phyloP scores from a whole-genome alignment of 2,329 filamentous ascomycete genomes.

The Sporothrix pseudoabietina region DNA sequence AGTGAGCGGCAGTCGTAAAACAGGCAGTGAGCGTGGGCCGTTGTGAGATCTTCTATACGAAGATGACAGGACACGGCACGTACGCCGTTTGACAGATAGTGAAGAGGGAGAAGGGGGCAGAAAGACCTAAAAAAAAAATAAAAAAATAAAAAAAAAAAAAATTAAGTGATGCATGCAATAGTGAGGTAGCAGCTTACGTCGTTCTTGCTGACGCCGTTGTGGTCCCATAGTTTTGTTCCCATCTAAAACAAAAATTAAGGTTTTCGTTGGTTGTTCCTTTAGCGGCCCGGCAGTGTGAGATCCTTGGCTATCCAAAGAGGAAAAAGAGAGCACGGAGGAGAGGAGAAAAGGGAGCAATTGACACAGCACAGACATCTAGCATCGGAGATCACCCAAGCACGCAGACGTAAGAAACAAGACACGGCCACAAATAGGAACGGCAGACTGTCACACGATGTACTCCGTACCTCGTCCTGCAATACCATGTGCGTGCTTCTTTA shows the following conservation, averaged over 20 bases:
- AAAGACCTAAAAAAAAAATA: background rate
- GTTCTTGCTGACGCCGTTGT: background rate
- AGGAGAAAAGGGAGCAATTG: background rate
- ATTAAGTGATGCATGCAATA: background rate
- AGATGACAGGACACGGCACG: background rate
- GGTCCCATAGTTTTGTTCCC: background rate
- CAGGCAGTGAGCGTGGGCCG: background rate
- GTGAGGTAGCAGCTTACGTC: background rate
- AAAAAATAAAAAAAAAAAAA: too few relatives aligned
- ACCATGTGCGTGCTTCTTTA: background rate
- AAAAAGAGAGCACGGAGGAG: background rate
- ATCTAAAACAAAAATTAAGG: background rate
- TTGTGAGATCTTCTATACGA: background rate
- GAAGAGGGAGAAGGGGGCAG: background rate
- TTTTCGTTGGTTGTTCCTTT: conserved; percentile 7
- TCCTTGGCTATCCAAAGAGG: conserved; percentile 14
- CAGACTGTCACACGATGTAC: background rate
- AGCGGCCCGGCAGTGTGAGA: background rate
- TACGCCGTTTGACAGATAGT: background rate
- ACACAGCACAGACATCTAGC: background rate
- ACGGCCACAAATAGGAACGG: background rate
- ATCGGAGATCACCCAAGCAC: background rate
- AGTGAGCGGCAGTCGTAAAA: background rate
- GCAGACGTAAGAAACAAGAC: background rate
- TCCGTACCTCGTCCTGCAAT: background rate